Percentiles rank a stretch among this genome's conserved stretches.
phyloP scores from a whole-genome alignment of 192 early-diverging fungal genomes.

The Podila epigama region DNA sequence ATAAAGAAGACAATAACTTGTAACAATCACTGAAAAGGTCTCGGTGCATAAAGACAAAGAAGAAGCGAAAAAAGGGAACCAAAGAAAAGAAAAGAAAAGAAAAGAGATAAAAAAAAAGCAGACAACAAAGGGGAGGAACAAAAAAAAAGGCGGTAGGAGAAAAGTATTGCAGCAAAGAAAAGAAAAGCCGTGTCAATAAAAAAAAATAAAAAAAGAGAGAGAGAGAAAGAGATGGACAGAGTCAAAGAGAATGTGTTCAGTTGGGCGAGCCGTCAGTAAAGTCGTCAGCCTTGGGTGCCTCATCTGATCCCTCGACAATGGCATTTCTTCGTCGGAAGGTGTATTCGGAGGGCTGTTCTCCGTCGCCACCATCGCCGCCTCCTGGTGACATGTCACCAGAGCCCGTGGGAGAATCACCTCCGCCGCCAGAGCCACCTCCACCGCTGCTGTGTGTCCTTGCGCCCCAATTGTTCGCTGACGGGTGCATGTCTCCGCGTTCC shows the following conservation, averaged over 20 bases:
- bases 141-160: background rate
- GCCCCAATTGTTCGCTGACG: conserved; percentile 5
- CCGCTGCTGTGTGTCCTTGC: conserved; percentile 42
- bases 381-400: conserved; percentile 27
- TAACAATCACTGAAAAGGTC: too few relatives aligned
- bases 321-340: conserved; percentile 47
- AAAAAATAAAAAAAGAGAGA: background rate
- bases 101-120: conserved; percentile 1
- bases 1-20: background rate
- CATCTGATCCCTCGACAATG: conserved; percentile 44
- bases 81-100: background rate
- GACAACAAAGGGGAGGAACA: background rate
- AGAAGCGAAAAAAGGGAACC: background rate
- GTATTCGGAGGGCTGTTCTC: conserved; percentile 36
- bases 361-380: conserved; percentile 31
- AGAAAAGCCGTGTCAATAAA: background rate
- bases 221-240: background rate
- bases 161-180: background rate
- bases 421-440: conserved; percentile 24
- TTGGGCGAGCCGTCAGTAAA: conserved; percentile 34
- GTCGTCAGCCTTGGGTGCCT: conserved; percentile 48
- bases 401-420: conserved; percentile 14
- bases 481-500: background rate
- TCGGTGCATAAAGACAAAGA: background rate
- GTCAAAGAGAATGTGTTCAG: conserved; percentile 6